A percentile compares a stretch with the other conserved stretches of the same genome.
These are phyloP conservation scores for Pleurotus cornucopiae DNA, from an alignment of 768 basidiomycete genomes.

Conservation along the genomic window DNA sequence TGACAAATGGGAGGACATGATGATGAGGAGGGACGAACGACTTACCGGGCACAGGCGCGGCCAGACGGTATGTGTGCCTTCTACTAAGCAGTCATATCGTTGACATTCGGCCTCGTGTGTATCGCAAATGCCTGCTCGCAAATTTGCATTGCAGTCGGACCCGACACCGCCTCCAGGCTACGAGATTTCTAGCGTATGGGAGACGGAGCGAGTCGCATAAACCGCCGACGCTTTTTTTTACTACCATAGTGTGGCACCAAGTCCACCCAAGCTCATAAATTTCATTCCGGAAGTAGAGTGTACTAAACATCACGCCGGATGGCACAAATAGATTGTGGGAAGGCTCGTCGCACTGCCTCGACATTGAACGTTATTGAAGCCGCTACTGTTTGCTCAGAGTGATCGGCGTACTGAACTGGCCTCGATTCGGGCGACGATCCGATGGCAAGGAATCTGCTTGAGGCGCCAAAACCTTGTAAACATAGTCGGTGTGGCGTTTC, in stretches of 20 bases:
- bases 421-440: neutral
- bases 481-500: neutral
- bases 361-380: neutral
- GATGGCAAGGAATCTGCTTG: neutral
- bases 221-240: neutral
- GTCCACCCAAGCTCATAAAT: neutral
- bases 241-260: neutral
- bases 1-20: conserved; percentile 92
- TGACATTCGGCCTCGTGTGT: neutral
- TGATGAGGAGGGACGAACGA: conserved; percentile 89
- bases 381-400: too few species aligned
- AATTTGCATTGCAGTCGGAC: conserved; percentile 44
- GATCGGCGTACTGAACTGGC: too few species aligned
- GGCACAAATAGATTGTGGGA: neutral
- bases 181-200: conserved; percentile 72
- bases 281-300: neutral
- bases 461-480: neutral
- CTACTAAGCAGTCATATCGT: neutral
- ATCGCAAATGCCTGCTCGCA: neutral
- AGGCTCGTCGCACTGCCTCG: neutral
- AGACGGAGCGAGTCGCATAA: conserved; percentile 49
- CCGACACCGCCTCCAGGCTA: conserved; percentile 66
- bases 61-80: conserved; percentile 62
- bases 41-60: conserved; percentile 85
- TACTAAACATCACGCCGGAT: neutral